Base-by-base conservation (phyloP, 2,329 filamentous ascomycete genomes). In the Sporothrix brasiliensis region DNA sequence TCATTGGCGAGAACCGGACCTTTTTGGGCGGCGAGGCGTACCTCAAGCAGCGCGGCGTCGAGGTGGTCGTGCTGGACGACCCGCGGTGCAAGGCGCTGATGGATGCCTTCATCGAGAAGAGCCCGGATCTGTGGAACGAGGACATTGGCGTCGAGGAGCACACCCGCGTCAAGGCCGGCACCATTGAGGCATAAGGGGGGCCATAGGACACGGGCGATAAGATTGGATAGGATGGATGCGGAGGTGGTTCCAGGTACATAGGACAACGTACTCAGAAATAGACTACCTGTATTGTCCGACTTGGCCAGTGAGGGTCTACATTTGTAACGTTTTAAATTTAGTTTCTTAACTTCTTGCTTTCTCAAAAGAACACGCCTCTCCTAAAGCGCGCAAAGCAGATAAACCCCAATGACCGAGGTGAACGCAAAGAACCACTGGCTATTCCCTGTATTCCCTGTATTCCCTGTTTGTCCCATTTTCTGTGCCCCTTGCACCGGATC, bases 1-100 rank as follows among this genome's bases (percentile, higher is more conserved):
- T 94, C 41, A 87, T 94, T 74, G 91, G 90, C 63, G 91, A 94
- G 81, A 93, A 93, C 80, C 87, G 87, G 76, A 93, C 86, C 24
- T 93, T 92, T 74, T 77, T 92, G 13, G 91, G 91, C 41, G 91
- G 90, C 19, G 91, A 94, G 79, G 85, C 88, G 44, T 89, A 92
- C 76, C 82, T 94, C 52, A 85, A 85, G 78, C 82, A 85, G 74
- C 85, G 87, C 70, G 91, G 91, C 27, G 86, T 93, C 75, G 89
- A 93, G 76, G 89, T 94, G 3, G 82, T 92, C n/a, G 89, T 92
- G 44, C 75, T 93, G 71, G 84, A 91, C 74, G 87, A 87, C 75
- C 77, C 83, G 47, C 87, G 89, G 76, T 92, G 90, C 77, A 86
- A 86, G 72, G 86, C 82, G 74, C 93, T 93, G 77, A 92, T 93